These are phyloP conservation scores for Paraphysoderma sedebokerense DNA, from an alignment of 371 early-diverging fungal genomes.

Conservation along the genomic window DNA sequence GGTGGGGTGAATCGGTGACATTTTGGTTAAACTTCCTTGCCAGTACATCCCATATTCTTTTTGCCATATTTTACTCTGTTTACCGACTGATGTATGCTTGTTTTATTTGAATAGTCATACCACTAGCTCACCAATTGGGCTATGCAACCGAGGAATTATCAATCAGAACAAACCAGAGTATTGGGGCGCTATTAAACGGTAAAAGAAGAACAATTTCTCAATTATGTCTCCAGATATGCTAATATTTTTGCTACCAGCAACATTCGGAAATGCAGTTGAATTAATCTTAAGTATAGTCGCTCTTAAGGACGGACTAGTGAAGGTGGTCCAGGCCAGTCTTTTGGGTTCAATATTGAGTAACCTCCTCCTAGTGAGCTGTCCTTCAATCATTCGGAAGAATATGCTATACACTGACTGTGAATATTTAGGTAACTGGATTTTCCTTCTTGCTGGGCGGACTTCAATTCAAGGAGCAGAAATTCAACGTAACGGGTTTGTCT, in stretches of 20 bases:
- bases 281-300: conserved; percentile 60
- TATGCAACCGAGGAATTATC: conserved; percentile 52
- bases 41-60: too few species aligned
- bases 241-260: conserved; percentile 12
- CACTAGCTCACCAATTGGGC: conserved; percentile 61
- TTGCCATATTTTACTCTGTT: too few species aligned
- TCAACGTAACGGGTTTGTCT: conserved; percentile 56
- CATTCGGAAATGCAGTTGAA: conserved; percentile 79
- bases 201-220: conserved; percentile 11
- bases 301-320: conserved; percentile 44
- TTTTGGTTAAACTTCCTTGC: conserved; percentile 77
- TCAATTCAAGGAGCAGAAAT: conserved; percentile 41
- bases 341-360: conserved; percentile 77
- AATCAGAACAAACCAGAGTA: conserved; percentile 44
- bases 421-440: conserved; percentile 31
- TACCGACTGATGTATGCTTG: too few species aligned
- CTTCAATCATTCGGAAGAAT: background rate
- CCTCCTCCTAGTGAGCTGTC: conserved; percentile 39
- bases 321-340: conserved; percentile 69
- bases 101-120: too few species aligned
- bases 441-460: conserved; percentile 64
- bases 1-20: conserved; percentile 42
- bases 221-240: background rate
- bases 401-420: background rate
- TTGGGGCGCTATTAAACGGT: conserved; percentile 73